A percentile compares a stretch with the other conserved stretches of the same genome.
These are phyloP conservation scores for Pyricularia pennisetigena DNA, from an alignment of 2,329 filamentous ascomycete species.

Conservation along the genomic window DNA sequence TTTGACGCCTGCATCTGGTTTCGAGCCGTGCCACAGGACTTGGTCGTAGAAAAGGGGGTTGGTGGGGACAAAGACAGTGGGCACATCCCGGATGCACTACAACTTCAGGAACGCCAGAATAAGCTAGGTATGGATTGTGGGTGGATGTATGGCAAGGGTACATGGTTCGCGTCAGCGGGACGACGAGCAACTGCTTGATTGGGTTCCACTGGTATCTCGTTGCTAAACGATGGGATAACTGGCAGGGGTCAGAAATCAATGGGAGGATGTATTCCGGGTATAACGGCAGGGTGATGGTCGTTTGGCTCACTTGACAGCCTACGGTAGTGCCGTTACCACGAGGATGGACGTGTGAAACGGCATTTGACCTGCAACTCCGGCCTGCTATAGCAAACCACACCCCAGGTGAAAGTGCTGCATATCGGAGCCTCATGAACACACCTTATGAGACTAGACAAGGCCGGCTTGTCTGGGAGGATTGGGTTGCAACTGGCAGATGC, in stretches of 20 bases:
- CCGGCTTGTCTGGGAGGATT: background rate
- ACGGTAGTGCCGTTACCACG: background rate
- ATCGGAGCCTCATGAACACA: background rate
- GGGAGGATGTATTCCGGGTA: background rate
- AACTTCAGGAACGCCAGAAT: background rate
- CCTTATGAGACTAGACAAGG: too few relatives aligned
- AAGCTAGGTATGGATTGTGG: background rate
- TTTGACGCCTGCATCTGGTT: background rate
- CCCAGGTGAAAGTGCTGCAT: background rate
- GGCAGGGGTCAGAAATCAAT: background rate
- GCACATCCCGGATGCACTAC: background rate
- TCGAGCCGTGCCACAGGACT: background rate
- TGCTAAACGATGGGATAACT: background rate
- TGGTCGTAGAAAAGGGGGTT: background rate
- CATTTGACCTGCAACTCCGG: background rate
- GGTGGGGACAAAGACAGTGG: background rate
- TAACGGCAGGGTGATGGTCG: background rate
- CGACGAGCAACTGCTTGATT: background rate
- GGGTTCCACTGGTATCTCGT: background rate
- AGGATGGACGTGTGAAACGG: background rate
- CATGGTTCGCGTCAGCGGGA: background rate
- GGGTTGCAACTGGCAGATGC: background rate
- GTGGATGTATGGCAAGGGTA: background rate
- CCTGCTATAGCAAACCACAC: background rate
- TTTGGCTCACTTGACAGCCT: background rate